A percentile compares a stretch with the other conserved stretches of the same genome.
Evolutionary conservation across 345 rosid species (phyloP).

Genomic region (Pseudoturritis turrita): DNA sequence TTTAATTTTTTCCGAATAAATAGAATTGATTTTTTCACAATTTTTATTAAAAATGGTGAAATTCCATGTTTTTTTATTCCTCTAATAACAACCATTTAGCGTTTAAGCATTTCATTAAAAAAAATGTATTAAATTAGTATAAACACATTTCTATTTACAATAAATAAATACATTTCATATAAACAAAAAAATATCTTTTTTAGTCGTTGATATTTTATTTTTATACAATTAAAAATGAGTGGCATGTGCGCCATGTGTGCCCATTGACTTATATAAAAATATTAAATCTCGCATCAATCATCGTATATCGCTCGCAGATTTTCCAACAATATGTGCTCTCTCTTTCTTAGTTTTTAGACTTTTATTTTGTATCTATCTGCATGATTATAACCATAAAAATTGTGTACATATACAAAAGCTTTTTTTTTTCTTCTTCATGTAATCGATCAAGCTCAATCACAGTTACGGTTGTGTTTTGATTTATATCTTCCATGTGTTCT

Average conservation of each 20-base stretch:
- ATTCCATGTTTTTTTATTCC: neutral
- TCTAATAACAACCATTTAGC: neutral
- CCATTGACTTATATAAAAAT: conserved; percentile 17
- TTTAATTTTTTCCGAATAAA: neutral
- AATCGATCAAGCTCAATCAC: neutral
- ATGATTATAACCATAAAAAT: neutral
- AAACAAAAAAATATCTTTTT: neutral
- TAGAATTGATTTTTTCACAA: neutral
- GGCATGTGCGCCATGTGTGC: conserved; percentile 32
- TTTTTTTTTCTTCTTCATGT: neutral
- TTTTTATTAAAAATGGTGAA: neutral
- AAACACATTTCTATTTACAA: neutral
- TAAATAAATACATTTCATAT: too few relatives aligned
- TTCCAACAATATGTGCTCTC: conserved; percentile 16
- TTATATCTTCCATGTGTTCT: neutral
- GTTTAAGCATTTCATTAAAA: neutral
- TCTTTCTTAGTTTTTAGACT: conserved; percentile 13
- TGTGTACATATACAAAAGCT: neutral
- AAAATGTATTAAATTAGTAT: too few relatives aligned
- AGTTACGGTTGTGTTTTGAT: neutral
- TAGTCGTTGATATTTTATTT: conserved; percentile 11
- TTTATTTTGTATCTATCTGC: conserved; percentile 15
- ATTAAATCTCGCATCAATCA: conserved; percentile 28
- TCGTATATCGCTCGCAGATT: conserved; percentile 25
- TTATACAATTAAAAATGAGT: neutral